These are phyloP conservation scores for Pseudogymnoascus destructans DNA, from an alignment of 2,329 filamentous ascomycete genomes.

Conservation along the genomic window DNA sequence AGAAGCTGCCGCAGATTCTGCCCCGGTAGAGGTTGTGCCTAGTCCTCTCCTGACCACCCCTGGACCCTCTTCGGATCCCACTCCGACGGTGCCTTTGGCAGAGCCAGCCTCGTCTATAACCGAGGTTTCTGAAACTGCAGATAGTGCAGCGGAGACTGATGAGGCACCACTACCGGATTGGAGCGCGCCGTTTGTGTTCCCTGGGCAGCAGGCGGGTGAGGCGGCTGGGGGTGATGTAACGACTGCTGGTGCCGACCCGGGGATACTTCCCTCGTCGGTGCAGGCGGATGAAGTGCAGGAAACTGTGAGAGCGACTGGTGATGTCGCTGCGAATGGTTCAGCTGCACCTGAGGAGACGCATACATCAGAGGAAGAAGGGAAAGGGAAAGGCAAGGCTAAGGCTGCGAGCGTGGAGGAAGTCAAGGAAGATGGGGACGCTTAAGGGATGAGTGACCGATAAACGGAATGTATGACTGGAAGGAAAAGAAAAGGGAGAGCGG, in stretches of 20 bases:
- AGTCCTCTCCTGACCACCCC: background rate
- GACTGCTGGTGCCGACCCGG: background rate
- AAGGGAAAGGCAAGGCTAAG: background rate
- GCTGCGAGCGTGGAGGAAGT: background rate
- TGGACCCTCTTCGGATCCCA: background rate
- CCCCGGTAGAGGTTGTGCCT: background rate
- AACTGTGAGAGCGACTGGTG: background rate
- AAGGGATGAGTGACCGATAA: background rate
- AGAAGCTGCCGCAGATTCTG: background rate
- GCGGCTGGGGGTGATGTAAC: background rate
- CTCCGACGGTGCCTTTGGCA: background rate
- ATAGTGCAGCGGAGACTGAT: background rate
- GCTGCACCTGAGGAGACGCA: background rate
- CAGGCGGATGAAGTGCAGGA: background rate
- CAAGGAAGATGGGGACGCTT: background rate
- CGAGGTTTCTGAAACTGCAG: background rate
- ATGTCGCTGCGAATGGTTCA: background rate
- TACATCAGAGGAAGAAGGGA: background rate
- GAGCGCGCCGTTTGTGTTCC: constrained; percentile 1
- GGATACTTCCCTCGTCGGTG: background rate
- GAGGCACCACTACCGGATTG: background rate
- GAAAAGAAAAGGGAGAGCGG: background rate
- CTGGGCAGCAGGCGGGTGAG: background rate
- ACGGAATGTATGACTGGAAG: constrained; percentile 3
- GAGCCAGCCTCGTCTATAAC: background rate